Conservation (phyloP, 2,329 filamentous ascomycete species). For the Xylaria sp. region DNA sequence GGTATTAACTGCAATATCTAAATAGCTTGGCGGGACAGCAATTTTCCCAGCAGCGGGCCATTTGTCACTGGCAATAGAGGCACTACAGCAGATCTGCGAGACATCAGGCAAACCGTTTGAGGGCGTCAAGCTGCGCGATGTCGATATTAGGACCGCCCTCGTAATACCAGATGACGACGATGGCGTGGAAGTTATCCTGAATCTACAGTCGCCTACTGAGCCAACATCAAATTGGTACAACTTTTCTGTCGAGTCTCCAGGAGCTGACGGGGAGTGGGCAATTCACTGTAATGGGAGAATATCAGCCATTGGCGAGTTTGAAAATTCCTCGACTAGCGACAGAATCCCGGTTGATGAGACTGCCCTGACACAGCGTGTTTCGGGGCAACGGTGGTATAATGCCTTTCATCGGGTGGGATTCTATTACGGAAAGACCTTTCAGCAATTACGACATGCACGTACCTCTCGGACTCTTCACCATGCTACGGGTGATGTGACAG, state of each 20-base stretch:
- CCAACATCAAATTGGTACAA: constrained; percentile 33
- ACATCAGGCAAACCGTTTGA: constrained; percentile 32
- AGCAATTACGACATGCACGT: constrained; percentile 46
- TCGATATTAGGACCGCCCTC: constrained; percentile 49
- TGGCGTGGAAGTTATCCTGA: constrained; percentile 47
- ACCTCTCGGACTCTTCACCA: constrained; percentile 41
- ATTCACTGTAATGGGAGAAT: constrained; percentile 38
- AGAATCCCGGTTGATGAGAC: constrained; percentile 27
- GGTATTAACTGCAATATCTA: constrained; percentile 29
- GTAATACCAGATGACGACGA: constrained; percentile 48
- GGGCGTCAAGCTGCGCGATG: constrained; percentile 44
- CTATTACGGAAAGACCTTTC: constrained; percentile 53
- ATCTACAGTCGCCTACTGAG: constrained; percentile 40
- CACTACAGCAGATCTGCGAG: constrained; percentile 37
- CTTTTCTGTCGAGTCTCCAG: constrained; percentile 37
- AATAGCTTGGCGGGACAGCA: constrained; percentile 33
- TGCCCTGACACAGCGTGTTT: constrained; percentile 42
- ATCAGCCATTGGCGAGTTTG: not conserved
- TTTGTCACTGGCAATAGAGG: constrained; percentile 38
- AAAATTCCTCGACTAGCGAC: not conserved
- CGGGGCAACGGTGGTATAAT: constrained; percentile 49
- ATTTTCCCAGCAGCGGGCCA: constrained; percentile 41
- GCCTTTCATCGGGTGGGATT: constrained; percentile 53
- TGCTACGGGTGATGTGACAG: constrained; percentile 22
- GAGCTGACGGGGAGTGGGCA: constrained; percentile 31